Evolutionary conservation across 495 filamentous ascomycete species (phyloP), one percentile per base, ranked within the genome.

Genomic region (Aspergillus carlsbadensis): DNA sequence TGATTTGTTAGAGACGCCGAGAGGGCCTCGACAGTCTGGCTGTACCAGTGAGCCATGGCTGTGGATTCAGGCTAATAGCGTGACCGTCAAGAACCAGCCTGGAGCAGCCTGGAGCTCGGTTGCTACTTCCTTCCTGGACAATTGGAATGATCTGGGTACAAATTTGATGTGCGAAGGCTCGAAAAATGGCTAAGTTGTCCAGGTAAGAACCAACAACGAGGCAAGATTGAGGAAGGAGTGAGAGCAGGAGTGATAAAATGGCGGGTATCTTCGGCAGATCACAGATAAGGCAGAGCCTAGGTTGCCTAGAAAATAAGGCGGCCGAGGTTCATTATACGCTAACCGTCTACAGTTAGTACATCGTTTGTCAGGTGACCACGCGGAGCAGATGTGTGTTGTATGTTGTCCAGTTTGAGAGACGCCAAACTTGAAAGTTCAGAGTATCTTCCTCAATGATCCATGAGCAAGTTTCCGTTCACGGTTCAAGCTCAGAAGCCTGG

Each of bases 1-100:
- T 70, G 64, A 62, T 70, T 70, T 44, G 70, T 55, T 45, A 73
- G 61, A 53, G 72, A 71, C 57, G 69, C 66, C 42, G 73, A 69
- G 11, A 79, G 61, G 54, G 69, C 67, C 46, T 74, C 71, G 59
- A 69, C 59, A 44, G 73, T 71, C 63, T 72, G 67, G 57, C 58
- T 62, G 62, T 73, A 74, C 63, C 72, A 73, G 24, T 62, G 67
- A 69, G 75, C 40, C 54, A 46, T 59, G 42, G 37, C n/a, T 42
- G 43, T 48, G 44, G 26, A 50, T 35, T 21, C 6, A 44, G 37
- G 8, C 42, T 45, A 39, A 34, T 21, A 15, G 3, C 26, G 22
- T 6, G 6, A 24, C 35, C 1, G 22, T 6, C 36, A 14, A 51
- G 47, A 43, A 3, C 26, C 26, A 8, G 26, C n/a, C n/a, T n/a